Conservation (phyloP, 768 basidiomycete species). For the Lanmaoa pseudosensibilis region DNA sequence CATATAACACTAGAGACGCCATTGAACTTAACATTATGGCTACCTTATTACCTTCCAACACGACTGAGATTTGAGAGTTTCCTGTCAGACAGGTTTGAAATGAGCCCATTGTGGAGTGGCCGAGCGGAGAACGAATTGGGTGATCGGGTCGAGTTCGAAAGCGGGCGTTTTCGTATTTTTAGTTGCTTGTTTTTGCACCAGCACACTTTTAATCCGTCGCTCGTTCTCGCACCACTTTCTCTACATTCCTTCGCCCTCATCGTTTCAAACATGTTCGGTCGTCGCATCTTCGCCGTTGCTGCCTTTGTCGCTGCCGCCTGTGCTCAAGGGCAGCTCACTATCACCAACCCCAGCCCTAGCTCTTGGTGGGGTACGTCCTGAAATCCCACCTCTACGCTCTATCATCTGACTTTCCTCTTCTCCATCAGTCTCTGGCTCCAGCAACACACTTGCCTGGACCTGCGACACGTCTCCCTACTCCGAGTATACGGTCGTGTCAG, state of each 20-base stretch:
- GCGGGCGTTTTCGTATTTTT: constrained; percentile 6
- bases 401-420: neutral
- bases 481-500: constrained; percentile 50
- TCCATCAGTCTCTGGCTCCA: constrained; percentile 50
- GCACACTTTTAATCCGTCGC: constrained; percentile 15
- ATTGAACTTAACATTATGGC: neutral
- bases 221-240: constrained; percentile 25
- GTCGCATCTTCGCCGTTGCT: constrained; percentile 36
- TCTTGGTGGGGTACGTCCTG: constrained; percentile 62
- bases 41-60: no score
- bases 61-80: no score
- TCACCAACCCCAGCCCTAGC: constrained; percentile 45
- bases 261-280: constrained; percentile 29
- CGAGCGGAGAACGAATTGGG: constrained; percentile 29
- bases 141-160: neutral
- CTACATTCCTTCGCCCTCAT: constrained; percentile 12
- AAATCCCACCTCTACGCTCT: neutral
- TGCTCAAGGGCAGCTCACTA: constrained; percentile 39
- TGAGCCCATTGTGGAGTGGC: no score
- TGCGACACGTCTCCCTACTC: constrained; percentile 43
- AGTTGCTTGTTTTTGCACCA: constrained; percentile 6
- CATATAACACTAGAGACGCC: neutral
- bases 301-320: constrained; percentile 40
- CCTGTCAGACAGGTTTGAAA: no score
- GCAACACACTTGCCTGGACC: constrained; percentile 61